A percentile compares a stretch with the other conserved stretches of the same genome.
These are phyloP conservation scores for Colletotrichum shisoi DNA, from an alignment of 2,329 filamentous ascomycete genomes.

Conservation along the genomic window DNA sequence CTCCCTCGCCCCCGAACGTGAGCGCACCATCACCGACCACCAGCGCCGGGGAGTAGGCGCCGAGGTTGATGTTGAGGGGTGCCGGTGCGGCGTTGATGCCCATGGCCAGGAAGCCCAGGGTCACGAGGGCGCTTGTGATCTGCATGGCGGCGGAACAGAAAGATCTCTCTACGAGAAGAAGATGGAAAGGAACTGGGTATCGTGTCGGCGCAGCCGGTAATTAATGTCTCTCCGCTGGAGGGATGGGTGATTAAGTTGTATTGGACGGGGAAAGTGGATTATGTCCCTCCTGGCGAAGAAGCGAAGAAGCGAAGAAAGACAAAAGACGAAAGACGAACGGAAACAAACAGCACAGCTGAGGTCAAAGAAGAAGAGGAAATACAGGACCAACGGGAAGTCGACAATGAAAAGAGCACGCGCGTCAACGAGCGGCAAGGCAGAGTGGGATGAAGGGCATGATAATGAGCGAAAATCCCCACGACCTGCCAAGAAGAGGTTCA, in stretches of 20 bases:
- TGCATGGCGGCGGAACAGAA: conserved; percentile 23
- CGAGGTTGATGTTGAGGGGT: conserved; percentile 49
- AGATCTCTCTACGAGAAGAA: no score
- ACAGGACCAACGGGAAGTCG: conserved; percentile 3
- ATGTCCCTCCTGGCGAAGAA: conserved; percentile 20
- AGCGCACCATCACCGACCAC: conserved; percentile 55
- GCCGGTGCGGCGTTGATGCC: conserved; percentile 45
- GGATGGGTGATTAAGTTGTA: conserved; percentile 30
- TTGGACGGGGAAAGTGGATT: background rate
- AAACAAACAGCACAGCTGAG: conserved; percentile 36
- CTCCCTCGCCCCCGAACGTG: conserved; percentile 51
- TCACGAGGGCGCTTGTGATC: conserved; percentile 34
- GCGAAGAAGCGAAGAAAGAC: no score
- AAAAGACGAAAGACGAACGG: no score
- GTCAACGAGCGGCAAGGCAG: conserved; percentile 31
- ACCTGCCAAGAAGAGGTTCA: conserved; percentile 27
- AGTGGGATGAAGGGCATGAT: conserved; percentile 26
- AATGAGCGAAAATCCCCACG: conserved; percentile 33
- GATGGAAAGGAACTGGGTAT: background rate
- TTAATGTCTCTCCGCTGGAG: conserved; percentile 16
- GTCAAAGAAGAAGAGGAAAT: conserved; percentile 6
- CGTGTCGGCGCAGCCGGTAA: conserved; percentile 35
- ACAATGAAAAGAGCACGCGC: conserved; percentile 24
- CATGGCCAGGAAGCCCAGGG: conserved; percentile 44
- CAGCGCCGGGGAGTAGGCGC: conserved; percentile 49